Base-by-base conservation (phyloP, 164 flowering plant species). In the Chloranthus sessilifolius region DNA sequence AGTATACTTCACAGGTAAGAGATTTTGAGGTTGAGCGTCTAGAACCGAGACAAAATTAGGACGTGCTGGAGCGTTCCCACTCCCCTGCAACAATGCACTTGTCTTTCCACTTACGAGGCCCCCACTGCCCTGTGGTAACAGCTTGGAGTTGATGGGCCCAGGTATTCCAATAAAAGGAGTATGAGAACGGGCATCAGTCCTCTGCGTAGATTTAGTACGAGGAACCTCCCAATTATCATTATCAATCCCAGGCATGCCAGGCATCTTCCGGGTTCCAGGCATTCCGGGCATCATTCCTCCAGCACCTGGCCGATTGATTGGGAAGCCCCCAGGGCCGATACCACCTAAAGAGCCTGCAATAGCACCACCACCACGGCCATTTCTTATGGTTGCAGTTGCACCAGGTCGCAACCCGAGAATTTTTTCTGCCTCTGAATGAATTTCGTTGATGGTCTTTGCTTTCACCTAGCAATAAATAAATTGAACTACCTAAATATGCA, bases 261-360 rank as follows among this genome's bases (percentile, higher is more conserved):
- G 95, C 91, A 85, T 88, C 69, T 64, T 86, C 67, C 91, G 69
- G 1, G 75, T 34, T 44, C 96, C 97, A 10, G 98, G 98, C 94
- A 92, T 85, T 26, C 96, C 98, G 43, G 95, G 96, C 95, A 92
- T 88, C 99, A 88, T 74, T 23, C 95, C 99, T 27, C 95, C 95
- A 22, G 79, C 6, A 12, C 95, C 97, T 40, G 88, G 95, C 12
- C 92, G 76, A 26, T 56, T 69, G 15, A 76, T 67, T 10, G 88
- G 87, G 54, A 73, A 74, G 23, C 95, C 89, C 2, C 82, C 81
- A 19, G 88, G 77, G 27, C 80, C 63, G 1, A 69, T 36, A 39
- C 52, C 71, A 20, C 80, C 84, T 54, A 73, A 67, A 30, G 62
- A 62, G 47, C 78, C 83, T 56, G 78, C 50, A 53, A 52, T 53